Evolutionary conservation across 495 filamentous ascomycete genomes (phyloP).

Genomic region (Niebla homalea): DNA sequence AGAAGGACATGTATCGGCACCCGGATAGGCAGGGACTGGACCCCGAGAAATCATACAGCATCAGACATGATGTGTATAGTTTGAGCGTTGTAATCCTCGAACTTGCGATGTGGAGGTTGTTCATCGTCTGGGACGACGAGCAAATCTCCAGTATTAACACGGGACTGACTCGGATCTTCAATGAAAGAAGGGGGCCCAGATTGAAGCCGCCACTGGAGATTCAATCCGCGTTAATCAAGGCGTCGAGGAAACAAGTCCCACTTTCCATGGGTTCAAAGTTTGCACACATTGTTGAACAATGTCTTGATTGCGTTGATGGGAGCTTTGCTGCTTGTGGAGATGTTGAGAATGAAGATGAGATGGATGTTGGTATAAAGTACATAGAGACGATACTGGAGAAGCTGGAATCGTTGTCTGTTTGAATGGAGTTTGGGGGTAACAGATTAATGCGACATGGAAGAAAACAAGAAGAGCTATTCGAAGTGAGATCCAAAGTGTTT

Average conservation of each 20-base stretch:
- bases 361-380: constrained; percentile 33
- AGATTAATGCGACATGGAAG: no score
- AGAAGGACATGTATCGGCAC: constrained; percentile 38
- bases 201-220: constrained; percentile 10
- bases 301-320: constrained; percentile 41
- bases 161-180: background rate
- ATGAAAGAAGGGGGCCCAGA: background rate
- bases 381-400: constrained; percentile 25
- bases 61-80: constrained; percentile 55
- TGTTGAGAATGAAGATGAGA: constrained; percentile 35
- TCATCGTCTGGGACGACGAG: constrained; percentile 16
- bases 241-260: constrained; percentile 28
- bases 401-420: background rate
- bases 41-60: constrained; percentile 29
- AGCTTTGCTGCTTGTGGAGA: constrained; percentile 30
- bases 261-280: constrained; percentile 37
- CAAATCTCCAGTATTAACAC: no score
- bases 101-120: constrained; percentile 45
- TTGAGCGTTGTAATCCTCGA: constrained; percentile 48
- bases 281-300: constrained; percentile 32
- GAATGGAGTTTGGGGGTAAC: no score
- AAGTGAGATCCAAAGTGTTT: no score
- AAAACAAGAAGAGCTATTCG: no score
- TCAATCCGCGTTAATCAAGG: constrained; percentile 26
- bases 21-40: constrained; percentile 32